Evolutionary conservation across 495 filamentous ascomycete species (phyloP).

Genomic region (Lasiosphaeria hispida): DNA sequence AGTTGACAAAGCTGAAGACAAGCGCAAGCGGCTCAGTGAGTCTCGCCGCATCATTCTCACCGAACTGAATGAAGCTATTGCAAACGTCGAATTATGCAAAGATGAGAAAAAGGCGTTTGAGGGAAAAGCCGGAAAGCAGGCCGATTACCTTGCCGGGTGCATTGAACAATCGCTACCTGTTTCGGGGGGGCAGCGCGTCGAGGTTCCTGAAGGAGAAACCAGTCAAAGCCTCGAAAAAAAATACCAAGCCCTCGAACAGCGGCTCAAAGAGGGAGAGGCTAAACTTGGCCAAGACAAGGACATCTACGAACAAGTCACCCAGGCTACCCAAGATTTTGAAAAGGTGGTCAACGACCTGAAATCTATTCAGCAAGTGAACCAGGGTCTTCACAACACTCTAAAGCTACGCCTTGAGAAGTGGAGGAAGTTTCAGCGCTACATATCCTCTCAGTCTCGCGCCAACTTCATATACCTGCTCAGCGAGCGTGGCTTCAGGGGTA

Average conservation of each 20-base stretch:
- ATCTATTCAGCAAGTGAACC: constrained; percentile 50
- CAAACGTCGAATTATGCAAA: constrained; percentile 49
- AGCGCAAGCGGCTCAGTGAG: constrained; percentile 47
- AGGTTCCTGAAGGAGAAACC: constrained; percentile 68
- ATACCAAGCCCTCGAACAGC: constrained; percentile 55
- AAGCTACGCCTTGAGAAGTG: constrained; percentile 70
- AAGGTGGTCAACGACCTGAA: constrained; percentile 39
- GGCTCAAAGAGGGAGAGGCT: constrained; percentile 42
- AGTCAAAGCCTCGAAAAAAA: constrained; percentile 60
- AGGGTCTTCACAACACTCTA: constrained; percentile 63
- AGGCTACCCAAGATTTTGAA: constrained; percentile 37
- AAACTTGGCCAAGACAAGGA: constrained; percentile 61
- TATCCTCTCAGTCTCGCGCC: constrained; percentile 76
- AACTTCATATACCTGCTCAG: constrained; percentile 86
- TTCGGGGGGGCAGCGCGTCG: constrained; percentile 33
- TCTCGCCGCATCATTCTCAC: constrained; percentile 53
- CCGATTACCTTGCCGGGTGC: constrained; percentile 50
- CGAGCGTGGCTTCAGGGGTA: constrained; percentile 84
- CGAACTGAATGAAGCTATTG: constrained; percentile 65
- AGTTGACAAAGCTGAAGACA: constrained; percentile 57
- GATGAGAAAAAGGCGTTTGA: constrained; percentile 49
- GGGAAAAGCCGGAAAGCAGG: constrained; percentile 45
- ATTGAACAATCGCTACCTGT: constrained; percentile 50
- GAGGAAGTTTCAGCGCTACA: constrained; percentile 74
- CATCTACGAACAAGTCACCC: constrained; percentile 47